Evolutionary conservation across 176 grass and related monocot genomes (phyloP).

Genomic region (Dactylis glomerata): DNA sequence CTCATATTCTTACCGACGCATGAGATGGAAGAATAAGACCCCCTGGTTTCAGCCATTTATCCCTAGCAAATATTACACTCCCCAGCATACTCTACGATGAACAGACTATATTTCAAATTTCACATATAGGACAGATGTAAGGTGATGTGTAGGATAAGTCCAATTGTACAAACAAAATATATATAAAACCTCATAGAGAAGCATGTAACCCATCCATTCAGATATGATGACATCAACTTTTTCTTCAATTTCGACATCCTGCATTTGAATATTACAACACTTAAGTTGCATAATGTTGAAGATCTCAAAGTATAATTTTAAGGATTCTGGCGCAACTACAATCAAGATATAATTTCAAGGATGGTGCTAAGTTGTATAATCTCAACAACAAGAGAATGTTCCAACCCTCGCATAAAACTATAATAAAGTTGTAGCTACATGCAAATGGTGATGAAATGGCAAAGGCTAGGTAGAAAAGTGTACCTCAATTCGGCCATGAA

Average conservation of each 20-base stretch:
- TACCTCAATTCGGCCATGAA: conserved; percentile 92
- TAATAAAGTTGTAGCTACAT: conserved; percentile 8
- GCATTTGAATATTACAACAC: conserved; percentile 14
- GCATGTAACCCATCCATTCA: conserved; percentile 99
- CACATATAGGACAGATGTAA: background rate
- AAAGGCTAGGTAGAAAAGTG: conserved; percentile 11
- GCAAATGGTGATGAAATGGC: conserved; percentile 16
- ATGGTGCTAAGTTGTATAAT: background rate
- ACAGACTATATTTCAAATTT: conserved; percentile 33
- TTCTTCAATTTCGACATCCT: conserved; percentile 94
- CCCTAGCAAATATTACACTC: conserved; percentile 93
- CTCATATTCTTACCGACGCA: conserved; percentile 61
- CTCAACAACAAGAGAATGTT: background rate
- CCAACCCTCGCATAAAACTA: background rate
- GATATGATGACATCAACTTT: conserved; percentile 98
- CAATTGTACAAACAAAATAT: conserved; percentile 7
- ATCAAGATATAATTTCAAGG: background rate
- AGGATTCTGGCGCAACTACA: background rate
- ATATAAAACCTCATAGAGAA: conserved; percentile 79
- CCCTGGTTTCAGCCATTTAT: conserved; percentile 98
- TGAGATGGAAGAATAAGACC: conserved; percentile 98
- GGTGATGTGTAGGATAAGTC: background rate
- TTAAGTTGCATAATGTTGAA: background rate
- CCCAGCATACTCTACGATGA: conserved; percentile 83
- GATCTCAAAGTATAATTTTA: conserved; percentile 6